These are phyloP conservation scores for Aeschynomene evenia DNA, from an alignment of 306 rosid genomes.

Conservation along the genomic window DNA sequence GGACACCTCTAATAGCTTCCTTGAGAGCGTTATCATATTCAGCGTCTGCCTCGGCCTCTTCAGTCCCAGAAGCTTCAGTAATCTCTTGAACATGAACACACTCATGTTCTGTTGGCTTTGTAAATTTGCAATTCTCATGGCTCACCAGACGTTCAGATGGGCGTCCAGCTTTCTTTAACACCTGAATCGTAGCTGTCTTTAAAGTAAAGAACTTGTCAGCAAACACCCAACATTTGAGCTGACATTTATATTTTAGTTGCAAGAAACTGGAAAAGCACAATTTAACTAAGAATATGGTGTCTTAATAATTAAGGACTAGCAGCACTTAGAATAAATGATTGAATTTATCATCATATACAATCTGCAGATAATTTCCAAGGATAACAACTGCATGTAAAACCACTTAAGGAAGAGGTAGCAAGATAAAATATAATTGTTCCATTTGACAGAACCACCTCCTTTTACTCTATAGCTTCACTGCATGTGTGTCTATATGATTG, in stretches of 20 bases:
- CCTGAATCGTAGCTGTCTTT: slow-evolving; percentile 80
- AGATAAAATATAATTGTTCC: neutral
- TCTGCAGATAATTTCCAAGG: neutral
- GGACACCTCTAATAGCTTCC: slow-evolving; percentile 88
- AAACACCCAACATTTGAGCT: slow-evolving; percentile 17
- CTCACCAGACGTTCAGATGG: slow-evolving; percentile 82
- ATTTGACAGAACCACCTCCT: neutral
- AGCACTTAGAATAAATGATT: neutral
- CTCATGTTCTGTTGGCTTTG: slow-evolving; percentile 65
- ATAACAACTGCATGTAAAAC: slow-evolving; percentile 18
- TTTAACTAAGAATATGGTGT: neutral
- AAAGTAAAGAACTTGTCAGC: slow-evolving; percentile 36
- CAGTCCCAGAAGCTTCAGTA: slow-evolving; percentile 81
- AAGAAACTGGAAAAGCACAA: neutral
- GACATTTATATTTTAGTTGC: neutral
- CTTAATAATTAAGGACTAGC: neutral
- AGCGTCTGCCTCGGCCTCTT: slow-evolving; percentile 92
- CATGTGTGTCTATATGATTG: neutral
- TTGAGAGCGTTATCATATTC: slow-evolving; percentile 83
- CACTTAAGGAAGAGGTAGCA: neutral
- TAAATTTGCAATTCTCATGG: slow-evolving; percentile 75
- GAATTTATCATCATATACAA: neutral
- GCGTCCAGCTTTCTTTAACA: slow-evolving; percentile 78
- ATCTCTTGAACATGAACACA: slow-evolving; percentile 80
- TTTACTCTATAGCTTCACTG: neutral